Evolutionary conservation across 1,139 yeast genomes (phyloP), one percentile per base, ranked within the genome.

Genomic region (Suhomyces yuchorum): DNA sequence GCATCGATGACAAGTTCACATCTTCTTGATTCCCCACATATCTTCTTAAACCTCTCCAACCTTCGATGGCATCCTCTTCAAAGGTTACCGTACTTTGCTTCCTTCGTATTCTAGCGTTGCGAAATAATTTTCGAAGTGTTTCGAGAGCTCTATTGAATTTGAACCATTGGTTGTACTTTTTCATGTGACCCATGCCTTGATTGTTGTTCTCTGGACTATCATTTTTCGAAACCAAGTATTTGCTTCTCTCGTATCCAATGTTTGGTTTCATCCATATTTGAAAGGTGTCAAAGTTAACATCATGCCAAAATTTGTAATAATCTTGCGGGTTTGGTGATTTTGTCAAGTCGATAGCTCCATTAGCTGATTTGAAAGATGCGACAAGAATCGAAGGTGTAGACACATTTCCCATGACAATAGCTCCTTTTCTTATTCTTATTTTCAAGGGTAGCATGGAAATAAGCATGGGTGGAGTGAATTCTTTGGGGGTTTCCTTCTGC

Each of bases 331-430:
- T 75, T 1, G 73, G 71, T 0, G 95, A 65, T 9, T 68, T 67
- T 2, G 73, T 68, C 12, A 82, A 71, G 62, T 92, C 97, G 1
- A 86, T 51, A 0, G 74, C 55, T 0, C 92, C 91, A n/a, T 67
- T 68, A 1, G 84, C 84, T 2, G 73, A 60, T 8, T 77, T 73
- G 58, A 77, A 86, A 8, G 90, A 83, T 5, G 79, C 71, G 2
- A 90, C 83, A 41, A 87, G 55, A 11, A 93, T 68, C 0, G 92
- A 81, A 1, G 96, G 87, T 0, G 97, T 90, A 11, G 81, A 76
- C 47, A 79, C 73, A 64, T 91, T 92, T 7, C 99, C 99, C 32
- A 90, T 59, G 1, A 90, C 85, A 32, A 89, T 51, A 0, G 96
- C 87, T 1, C 93, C 92, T 49, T 81, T 85, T 42, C 75, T 78